Base-by-base conservation (phyloP, 2,329 filamentous ascomycete genomes). In the Bertia moriformis region DNA sequence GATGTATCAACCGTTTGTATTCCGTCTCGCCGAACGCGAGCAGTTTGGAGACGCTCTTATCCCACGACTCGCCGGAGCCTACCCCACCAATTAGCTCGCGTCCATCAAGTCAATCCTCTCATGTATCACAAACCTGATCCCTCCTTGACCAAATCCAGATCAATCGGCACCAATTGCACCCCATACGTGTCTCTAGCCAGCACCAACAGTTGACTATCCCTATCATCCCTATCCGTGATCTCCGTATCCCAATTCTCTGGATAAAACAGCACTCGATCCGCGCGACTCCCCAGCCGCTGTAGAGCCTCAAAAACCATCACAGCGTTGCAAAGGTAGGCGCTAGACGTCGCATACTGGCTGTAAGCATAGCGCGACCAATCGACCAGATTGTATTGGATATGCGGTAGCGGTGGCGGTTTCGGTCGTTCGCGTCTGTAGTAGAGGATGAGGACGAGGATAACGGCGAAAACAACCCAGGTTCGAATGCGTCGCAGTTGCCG, bases 231-330 rank as follows among this genome's bases (percentile, higher is more conserved):
- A 19, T 19, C 18, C 7, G 7, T 18, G n/a, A 20, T 18, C 7
- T 12, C 7, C 18, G 18, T 38, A 44, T 59, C 56, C 55, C 54
- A 59, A 43, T 61, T 47, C 20, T 60, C 45, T 2, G 62, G 60
- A 42, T 64, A 65, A 35, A 65, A 56, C 14, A 67, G 52, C 3
- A 66, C 53, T 27, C 61, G 57, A 39, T 66, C 61, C 38, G 63
- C 62, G 46, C 57, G 59, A 48, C 58, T 63, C 12, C 58, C 60
- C 19, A 59, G 49, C 20, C 52, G 47, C 19, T 57, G 50, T 20
- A 67, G 53, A 29, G 60, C 49, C 39, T 65, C 61, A 43, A 66
- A 59, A 14, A 66, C 46, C 47, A 67, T 58, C 24, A 65, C 40
- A 4, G 59, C 55, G 45, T 62, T 60, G 49, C 62, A 65, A 15